Evolutionary conservation across 2,329 filamentous ascomycete genomes (phyloP).

Genomic region (Alternaria panax): DNA sequence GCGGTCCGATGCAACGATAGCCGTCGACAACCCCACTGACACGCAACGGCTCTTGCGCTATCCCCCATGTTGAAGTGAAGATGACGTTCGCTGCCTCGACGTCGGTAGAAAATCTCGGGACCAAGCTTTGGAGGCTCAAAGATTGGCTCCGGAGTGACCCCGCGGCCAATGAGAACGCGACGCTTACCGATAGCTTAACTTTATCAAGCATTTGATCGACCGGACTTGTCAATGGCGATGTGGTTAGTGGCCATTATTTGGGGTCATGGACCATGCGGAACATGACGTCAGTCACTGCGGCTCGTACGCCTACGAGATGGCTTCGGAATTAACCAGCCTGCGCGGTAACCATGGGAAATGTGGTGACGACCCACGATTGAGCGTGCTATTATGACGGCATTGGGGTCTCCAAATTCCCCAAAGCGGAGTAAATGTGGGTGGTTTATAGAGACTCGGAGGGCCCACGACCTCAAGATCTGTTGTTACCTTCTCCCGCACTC

Average conservation of each 20-base stretch:
- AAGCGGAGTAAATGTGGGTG: slow-evolving; percentile 8
- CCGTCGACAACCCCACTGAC: not conserved
- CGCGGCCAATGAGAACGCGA: slow-evolving; percentile 10
- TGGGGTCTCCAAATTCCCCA: not conserved
- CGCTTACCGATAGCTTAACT: slow-evolving; percentile 8
- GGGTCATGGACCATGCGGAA: not conserved
- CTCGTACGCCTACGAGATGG: not conserved
- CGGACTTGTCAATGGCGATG: not conserved
- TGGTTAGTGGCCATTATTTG: not conserved
- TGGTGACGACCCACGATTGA: not conserved
- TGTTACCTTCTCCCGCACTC: not conserved
- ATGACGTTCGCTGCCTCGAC: slow-evolving; percentile 14
- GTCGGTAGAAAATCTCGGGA: slow-evolving; percentile 1
- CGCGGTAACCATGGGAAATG: not conserved
- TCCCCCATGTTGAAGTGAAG: slow-evolving; percentile 5
- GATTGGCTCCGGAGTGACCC: slow-evolving; percentile 1
- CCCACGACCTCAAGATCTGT: slow-evolving; percentile 1
- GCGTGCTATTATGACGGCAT: slow-evolving; percentile 15
- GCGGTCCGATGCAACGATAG: not conserved
- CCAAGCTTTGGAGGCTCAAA: slow-evolving; percentile 15
- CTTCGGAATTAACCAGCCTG: not conserved
- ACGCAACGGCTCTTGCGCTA: not conserved
- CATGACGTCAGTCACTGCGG: slow-evolving; percentile 11
- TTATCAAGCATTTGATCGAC: slow-evolving; percentile 12
- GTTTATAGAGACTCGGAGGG: slow-evolving; percentile 10